Evolutionary conservation across 2,329 filamentous ascomycete genomes (phyloP), one percentile per base, ranked within the genome.

Genomic region (Fusarium oligoseptatum): DNA sequence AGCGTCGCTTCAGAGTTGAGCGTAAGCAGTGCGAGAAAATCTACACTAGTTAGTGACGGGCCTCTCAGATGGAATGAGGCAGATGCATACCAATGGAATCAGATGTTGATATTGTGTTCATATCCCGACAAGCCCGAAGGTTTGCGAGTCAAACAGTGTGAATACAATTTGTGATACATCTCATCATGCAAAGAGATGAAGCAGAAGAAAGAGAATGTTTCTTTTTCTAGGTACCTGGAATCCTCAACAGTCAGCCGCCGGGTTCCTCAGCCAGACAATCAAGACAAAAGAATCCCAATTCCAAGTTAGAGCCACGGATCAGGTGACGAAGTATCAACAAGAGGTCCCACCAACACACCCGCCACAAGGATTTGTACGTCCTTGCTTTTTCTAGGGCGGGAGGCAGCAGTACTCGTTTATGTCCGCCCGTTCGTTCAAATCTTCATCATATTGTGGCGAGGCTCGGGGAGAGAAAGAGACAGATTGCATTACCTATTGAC

Each of bases 341-440:
- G 87, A 91, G 88, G 82, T 83, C 87, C 84, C 82, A 80, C 81
- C 78, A 77, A 77, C 77, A 81, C 84, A 82, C 79, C 83, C 83
- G 86, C 86, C 88, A 87, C 88, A 87, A 86, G 87, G 87, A 76
- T 84, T 89, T 91, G 89, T 91, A 91, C 88, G 87, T 83, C 86
- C 88, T 87, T 84, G 88, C 83, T 88, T 88, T 88, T 87, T 88
- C 82, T 80, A 82, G 82, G 83, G 84, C 80, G 85, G 82, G 80
- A 82, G 84, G 80, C 79, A 82, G 81, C 84, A 80, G 80, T 86
- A 85, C 88, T 90, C 88, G 83, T 85, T 89, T 90, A 89, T 91
- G 89, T 91, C 89, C 89, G 89, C 89, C 89, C 89, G 89, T 91
- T 91, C 89, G 89, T 91, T 90, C 89, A 91, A 90, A 83, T 84